These are phyloP conservation scores for Bertia moriformis DNA, from an alignment of 2,329 filamentous ascomycete species.

Conservation along the genomic window DNA sequence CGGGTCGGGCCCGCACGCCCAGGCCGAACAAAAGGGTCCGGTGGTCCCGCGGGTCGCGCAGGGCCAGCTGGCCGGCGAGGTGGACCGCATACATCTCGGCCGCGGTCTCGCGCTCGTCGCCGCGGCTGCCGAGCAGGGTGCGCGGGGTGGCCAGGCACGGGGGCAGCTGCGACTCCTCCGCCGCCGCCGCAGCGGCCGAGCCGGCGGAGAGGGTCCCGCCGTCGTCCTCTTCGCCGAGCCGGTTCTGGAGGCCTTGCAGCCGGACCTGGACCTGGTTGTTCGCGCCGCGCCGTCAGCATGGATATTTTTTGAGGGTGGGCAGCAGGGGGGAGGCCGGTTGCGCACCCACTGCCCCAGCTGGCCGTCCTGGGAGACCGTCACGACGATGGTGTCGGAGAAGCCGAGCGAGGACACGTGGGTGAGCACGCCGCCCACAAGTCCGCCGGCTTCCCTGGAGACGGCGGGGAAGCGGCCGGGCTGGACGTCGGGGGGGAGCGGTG, in stretches of 20 bases:
- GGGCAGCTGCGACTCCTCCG: slow-evolving; percentile 48
- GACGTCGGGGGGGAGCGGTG: too few relatives aligned
- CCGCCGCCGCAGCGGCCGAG: slow-evolving; percentile 18
- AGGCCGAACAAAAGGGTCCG: slow-evolving; percentile 48
- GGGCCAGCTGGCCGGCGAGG: slow-evolving; percentile 65
- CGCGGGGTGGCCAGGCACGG: slow-evolving; percentile 71
- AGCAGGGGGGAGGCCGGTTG: too few relatives aligned
- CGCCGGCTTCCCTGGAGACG: background rate
- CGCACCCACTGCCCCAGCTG: background rate
- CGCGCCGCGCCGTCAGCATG: too few relatives aligned
- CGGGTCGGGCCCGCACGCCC: too few relatives aligned
- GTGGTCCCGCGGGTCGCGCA: slow-evolving; percentile 50
- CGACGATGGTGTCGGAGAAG: background rate
- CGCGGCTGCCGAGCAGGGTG: slow-evolving; percentile 67
- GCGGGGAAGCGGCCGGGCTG: background rate
- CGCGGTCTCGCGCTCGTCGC: slow-evolving; percentile 63
- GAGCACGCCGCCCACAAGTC: background rate
- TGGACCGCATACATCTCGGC: slow-evolving; percentile 83
- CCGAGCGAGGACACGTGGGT: background rate
- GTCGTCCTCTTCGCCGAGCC: too few relatives aligned
- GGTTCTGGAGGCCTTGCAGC: too few relatives aligned
- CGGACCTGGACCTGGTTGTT: too few relatives aligned
- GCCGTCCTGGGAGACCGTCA: background rate
- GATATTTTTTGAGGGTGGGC: too few relatives aligned
- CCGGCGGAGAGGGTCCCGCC: too few relatives aligned